Conservation (phyloP, 768 basidiomycete species). For the Macrolepiota dolichaula region DNA sequence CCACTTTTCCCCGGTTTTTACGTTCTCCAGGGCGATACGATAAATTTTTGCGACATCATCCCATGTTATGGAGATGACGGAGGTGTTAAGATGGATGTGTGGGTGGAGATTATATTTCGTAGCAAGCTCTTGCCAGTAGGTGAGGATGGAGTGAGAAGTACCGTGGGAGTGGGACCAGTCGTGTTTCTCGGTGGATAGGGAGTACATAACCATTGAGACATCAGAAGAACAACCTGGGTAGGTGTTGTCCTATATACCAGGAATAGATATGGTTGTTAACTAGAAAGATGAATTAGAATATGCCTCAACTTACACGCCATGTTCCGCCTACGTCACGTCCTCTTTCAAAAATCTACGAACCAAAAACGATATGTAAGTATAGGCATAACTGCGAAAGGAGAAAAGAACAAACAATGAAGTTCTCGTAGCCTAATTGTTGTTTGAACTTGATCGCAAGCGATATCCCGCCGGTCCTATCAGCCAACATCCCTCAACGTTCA, state of each 20-base stretch:
- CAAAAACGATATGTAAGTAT: neutral
- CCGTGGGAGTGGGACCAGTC: no score
- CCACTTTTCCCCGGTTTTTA: conserved; percentile 25
- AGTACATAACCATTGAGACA: conserved; percentile 24
- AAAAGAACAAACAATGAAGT: conserved; percentile 34
- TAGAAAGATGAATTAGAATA: neutral
- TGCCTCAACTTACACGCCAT: conserved; percentile 49
- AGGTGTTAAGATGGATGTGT: conserved; percentile 39
- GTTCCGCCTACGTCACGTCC: conserved; percentile 45
- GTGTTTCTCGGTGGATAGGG: no score
- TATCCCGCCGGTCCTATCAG: no score
- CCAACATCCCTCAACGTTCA: conserved; percentile 27
- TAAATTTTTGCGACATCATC: conserved; percentile 33
- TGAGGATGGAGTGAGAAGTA: no score
- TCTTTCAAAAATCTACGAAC: conserved; percentile 44
- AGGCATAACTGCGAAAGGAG: neutral
- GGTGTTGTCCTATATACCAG: conserved; percentile 27
- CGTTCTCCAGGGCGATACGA: conserved; percentile 30
- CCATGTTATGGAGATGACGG: conserved; percentile 46
- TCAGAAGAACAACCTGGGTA: conserved; percentile 45
- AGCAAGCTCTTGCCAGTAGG: no score
- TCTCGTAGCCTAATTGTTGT: conserved; percentile 29
- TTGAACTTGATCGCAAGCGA: conserved; percentile 40
- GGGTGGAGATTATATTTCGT: no score
- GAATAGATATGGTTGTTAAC: neutral